These are phyloP conservation scores for Paraphaeosphaeria minitans DNA, from an alignment of 2,329 filamentous ascomycete species.

Conservation along the genomic window DNA sequence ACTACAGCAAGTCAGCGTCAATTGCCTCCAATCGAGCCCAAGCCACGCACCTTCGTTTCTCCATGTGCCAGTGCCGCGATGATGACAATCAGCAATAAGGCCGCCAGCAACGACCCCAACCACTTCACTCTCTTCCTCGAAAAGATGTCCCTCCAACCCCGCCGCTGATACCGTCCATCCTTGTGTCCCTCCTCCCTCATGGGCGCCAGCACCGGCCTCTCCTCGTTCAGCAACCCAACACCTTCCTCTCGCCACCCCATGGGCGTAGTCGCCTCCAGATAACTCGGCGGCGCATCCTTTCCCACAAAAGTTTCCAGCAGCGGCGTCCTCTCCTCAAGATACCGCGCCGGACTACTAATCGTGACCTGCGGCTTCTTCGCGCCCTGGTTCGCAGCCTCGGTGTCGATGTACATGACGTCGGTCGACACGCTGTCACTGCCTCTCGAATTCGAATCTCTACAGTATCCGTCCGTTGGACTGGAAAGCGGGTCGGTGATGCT, in stretches of 20 bases:
- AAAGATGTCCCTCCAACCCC: conserved; percentile 27
- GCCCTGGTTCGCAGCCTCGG: conserved; percentile 36
- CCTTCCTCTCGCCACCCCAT: conserved; percentile 37
- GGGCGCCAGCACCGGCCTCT: conserved; percentile 19
- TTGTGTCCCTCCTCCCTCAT: conserved; percentile 29
- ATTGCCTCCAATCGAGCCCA: not conserved
- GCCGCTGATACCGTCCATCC: conserved; percentile 28
- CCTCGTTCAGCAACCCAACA: conserved; percentile 28
- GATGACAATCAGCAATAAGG: conserved; percentile 31
- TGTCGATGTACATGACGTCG: conserved; percentile 40
- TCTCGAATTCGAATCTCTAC: not conserved
- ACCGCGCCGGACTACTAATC: conserved; percentile 18
- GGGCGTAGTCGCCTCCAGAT: conserved; percentile 44
- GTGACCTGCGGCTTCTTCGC: conserved; percentile 25
- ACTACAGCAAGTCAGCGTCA: not conserved
- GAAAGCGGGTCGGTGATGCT: conserved; percentile 8
- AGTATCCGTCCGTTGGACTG: conserved; percentile 12
- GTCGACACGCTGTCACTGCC: not conserved
- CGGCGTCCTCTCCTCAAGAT: conserved; percentile 28
- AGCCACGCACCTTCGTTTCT: conserved; percentile 26
- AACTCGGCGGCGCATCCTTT: conserved; percentile 33
- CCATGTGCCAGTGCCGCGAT: conserved; percentile 28
- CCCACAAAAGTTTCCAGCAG: conserved; percentile 33
- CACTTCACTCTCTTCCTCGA: conserved; percentile 29
- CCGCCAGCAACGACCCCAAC: conserved; percentile 23